These are phyloP conservation scores for Tolypocladium amazonense DNA, from an alignment of 2,329 filamentous ascomycete species.

Conservation along the genomic window DNA sequence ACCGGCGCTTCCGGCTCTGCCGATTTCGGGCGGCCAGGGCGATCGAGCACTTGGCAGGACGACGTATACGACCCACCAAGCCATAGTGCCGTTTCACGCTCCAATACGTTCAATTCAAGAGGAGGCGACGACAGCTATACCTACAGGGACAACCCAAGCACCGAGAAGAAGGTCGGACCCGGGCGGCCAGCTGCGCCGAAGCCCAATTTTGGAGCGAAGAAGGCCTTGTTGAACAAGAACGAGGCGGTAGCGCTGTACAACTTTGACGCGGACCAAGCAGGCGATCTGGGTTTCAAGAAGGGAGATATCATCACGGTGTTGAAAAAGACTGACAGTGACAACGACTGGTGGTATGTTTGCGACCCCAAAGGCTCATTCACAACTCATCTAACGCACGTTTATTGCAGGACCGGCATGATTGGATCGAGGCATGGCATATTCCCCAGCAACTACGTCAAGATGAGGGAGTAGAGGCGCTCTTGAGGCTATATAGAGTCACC, in stretches of 20 bases:
- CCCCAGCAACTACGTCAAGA: slow-evolving; percentile 69
- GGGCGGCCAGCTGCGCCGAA: slow-evolving; percentile 80
- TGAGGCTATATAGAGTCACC: background rate
- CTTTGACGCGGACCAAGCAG: slow-evolving; percentile 88
- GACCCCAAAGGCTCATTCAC: background rate
- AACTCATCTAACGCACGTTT: background rate
- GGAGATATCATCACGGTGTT: slow-evolving; percentile 91
- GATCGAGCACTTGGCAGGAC: slow-evolving; percentile 65
- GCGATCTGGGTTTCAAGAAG: slow-evolving; percentile 93
- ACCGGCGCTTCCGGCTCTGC: slow-evolving; percentile 30
- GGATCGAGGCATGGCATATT: slow-evolving; percentile 84
- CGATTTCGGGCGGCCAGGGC: slow-evolving; percentile 45
- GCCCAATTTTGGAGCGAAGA: slow-evolving; percentile 59
- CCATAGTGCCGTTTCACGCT: slow-evolving; percentile 31
- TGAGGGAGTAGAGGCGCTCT: slow-evolving; percentile 35
- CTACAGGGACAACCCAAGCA: slow-evolving; percentile 34
- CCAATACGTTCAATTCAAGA: slow-evolving; percentile 38
- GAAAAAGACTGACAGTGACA: slow-evolving; percentile 87
- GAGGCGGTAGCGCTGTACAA: slow-evolving; percentile 87
- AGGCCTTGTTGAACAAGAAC: slow-evolving; percentile 52
- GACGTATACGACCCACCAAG: slow-evolving; percentile 58
- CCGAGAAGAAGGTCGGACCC: slow-evolving; percentile 45
- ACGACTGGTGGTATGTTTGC: slow-evolving; percentile 76
- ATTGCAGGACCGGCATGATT: slow-evolving; percentile 70
- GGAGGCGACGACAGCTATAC: slow-evolving; percentile 39